phyloP scores from a whole-genome alignment of 2,329 filamentous ascomycete genomes.

The Dothideomycetes sp. region DNA sequence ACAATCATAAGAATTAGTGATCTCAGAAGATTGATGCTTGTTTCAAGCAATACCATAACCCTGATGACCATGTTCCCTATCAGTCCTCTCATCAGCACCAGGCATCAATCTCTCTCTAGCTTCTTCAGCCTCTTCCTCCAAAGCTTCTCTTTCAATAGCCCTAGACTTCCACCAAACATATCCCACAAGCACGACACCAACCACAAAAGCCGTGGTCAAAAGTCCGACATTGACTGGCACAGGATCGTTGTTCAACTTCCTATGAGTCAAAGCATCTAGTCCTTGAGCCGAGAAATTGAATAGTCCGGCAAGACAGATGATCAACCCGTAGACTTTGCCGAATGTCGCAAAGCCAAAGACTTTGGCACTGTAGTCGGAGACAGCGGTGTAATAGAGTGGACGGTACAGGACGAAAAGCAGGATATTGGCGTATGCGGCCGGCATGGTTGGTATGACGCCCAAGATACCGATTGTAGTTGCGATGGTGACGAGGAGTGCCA shows the following conservation, averaged over 20 bases:
- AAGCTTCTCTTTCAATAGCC: constrained; percentile 31
- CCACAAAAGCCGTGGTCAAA: constrained; percentile 49
- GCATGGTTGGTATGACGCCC: constrained; percentile 60
- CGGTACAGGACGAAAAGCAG: constrained; percentile 74
- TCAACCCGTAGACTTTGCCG: constrained; percentile 84
- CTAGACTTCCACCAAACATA: constrained; percentile 52
- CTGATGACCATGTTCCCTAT: constrained; percentile 23
- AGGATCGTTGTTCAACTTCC: constrained; percentile 61
- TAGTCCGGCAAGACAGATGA: constrained; percentile 76
- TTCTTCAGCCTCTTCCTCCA: constrained; percentile 37
- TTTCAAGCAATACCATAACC: constrained; percentile 22
- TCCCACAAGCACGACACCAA: constrained; percentile 56
- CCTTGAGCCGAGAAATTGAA: constrained; percentile 77
- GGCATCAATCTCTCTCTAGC: constrained; percentile 33
- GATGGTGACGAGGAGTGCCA: constrained; percentile 58
- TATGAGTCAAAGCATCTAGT: constrained; percentile 69
- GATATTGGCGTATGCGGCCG: constrained; percentile 68
- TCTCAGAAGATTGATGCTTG: too few species aligned
- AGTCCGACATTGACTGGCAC: constrained; percentile 67
- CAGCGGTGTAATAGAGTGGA: constrained; percentile 83
- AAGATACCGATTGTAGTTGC: constrained; percentile 70
- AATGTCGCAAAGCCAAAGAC: constrained; percentile 90
- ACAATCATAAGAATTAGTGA: too few species aligned
- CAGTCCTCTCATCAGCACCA: constrained; percentile 21
- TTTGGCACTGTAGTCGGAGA: constrained; percentile 81